phyloP scores from a whole-genome alignment of 2,329 filamentous ascomycete genomes.

The Alternaria panax region DNA sequence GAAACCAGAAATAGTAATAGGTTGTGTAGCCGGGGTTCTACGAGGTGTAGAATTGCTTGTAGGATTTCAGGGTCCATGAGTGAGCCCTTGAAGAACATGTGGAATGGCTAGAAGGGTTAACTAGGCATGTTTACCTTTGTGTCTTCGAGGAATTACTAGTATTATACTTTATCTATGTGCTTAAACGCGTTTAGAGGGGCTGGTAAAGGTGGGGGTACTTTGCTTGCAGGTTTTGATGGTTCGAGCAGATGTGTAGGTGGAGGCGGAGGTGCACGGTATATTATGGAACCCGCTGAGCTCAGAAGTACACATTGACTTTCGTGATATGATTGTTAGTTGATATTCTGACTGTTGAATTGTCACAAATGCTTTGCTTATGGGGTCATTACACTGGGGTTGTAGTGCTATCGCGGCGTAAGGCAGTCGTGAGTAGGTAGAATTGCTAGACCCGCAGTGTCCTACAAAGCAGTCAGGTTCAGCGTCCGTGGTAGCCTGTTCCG shows the following conservation, averaged over 20 bases:
- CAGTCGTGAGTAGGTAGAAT: neutral
- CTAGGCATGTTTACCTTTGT: constrained; percentile 8
- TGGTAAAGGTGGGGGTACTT: constrained; percentile 2
- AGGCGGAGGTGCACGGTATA: neutral
- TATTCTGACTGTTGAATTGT: neutral
- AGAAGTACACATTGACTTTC: neutral
- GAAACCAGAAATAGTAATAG: constrained; percentile 35
- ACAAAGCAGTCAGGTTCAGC: neutral
- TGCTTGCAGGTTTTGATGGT: neutral
- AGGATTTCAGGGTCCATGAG: constrained; percentile 44
- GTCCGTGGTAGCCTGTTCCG: too few species aligned
- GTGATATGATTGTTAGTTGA: neutral
- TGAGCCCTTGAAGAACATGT: constrained; percentile 46
- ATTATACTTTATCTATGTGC: constrained; percentile 5
- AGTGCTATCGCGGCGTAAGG: neutral
- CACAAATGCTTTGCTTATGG: neutral
- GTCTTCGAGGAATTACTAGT: constrained; percentile 7
- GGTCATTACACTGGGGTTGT: neutral
- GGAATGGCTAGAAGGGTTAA: constrained; percentile 11
- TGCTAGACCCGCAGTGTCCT: neutral
- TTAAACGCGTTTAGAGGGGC: constrained; percentile 4
- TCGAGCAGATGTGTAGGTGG: constrained; percentile 2
- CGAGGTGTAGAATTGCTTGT: constrained; percentile 35
- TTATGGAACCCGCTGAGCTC: constrained; percentile 3
- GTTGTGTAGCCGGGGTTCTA: constrained; percentile 26